These are phyloP conservation scores for Jackrogersella multiformis DNA, from an alignment of 495 filamentous ascomycete species.

Conservation along the genomic window DNA sequence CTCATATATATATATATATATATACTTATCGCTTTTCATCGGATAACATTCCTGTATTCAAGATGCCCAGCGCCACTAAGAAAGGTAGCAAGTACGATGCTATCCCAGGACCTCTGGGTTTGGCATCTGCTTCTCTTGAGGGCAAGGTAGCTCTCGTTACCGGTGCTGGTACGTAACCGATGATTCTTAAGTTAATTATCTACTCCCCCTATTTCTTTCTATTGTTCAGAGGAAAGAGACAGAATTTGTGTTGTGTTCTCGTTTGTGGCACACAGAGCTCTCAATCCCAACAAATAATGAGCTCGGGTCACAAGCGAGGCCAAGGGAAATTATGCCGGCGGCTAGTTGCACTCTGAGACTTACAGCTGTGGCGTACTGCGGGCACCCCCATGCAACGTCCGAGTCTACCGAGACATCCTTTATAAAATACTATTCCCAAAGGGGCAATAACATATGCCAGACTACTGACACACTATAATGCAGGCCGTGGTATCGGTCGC, in stretches of 20 bases:
- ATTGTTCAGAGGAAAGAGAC: no score
- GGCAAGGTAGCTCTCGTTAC: slow-evolving; percentile 57
- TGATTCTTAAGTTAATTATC: no score
- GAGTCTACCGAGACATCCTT: background rate
- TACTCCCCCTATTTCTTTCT: no score
- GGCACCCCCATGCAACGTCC: slow-evolving; percentile 35
- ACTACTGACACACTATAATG: slow-evolving; percentile 36
- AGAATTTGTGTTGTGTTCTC: slow-evolving; percentile 41
- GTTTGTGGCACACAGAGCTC: background rate
- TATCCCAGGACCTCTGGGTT: slow-evolving; percentile 60
- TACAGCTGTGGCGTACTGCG: background rate
- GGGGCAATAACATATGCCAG: background rate
- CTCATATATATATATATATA: background rate
- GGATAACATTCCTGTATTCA: slow-evolving; percentile 25
- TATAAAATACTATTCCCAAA: slow-evolving; percentile 12
- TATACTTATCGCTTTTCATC: background rate
- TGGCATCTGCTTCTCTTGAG: slow-evolving; percentile 58
- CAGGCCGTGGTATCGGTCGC: slow-evolving; percentile 75
- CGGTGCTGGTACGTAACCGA: slow-evolving; percentile 52
- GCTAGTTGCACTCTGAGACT: slow-evolving; percentile 17
- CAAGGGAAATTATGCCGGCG: background rate
- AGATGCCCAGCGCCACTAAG: slow-evolving; percentile 52
- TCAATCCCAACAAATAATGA: background rate
- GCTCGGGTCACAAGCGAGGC: background rate
- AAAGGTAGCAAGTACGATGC: slow-evolving; percentile 51